Base-by-base conservation (phyloP, 1,284 basidiomycete species). In the Cryptococcus hybrid region DNA sequence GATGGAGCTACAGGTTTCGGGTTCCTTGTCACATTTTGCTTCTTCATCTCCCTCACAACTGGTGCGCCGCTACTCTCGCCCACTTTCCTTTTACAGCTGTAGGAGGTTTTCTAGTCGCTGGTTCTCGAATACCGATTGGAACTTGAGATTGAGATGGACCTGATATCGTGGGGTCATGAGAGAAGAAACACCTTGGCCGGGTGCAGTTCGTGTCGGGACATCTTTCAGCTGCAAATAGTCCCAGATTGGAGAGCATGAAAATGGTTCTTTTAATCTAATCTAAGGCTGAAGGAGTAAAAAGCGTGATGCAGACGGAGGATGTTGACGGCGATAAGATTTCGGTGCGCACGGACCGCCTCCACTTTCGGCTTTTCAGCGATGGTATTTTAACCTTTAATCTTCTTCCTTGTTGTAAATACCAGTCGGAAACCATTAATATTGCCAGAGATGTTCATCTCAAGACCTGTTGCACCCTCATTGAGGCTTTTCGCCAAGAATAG, bases 241-340 rank as follows among this genome's bases (percentile, higher is more conserved):
- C 67, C 5, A 75, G 64, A 24, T 56, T 60, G 1, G 63, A 60
- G 64, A 75, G 74, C 73, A 75, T 74, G 18, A 18, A 18, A 30
- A 18, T 18, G 18, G 18, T 18, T 18, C 18, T 18, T 18, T 18
- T 18, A 18, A 18, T 18, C 18, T 18, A 18, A 18, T 18, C 18
- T 18, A 51, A 43, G n/a, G 15, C 9, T n/a, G 37, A 7, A 37
- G 30, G 48, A 12, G 30, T 12, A 50, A 50, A 13, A 51, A 30
- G 43, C 40, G 11, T 30, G 6, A 44, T 44, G 12, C 43, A 44
- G 43, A 44, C 7, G 18, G 43, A 44, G 18, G 24, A 18, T 13
- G 15, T 12, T 13, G 47, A 36, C 12, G 13, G 15, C 39, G 7
- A 18, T 18, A 18, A 18, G 18, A 18, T 18, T 18, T 18, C 18